phyloP scores from a whole-genome alignment of 2,329 filamentous ascomycete genomes.

The Fusarium clavum region DNA sequence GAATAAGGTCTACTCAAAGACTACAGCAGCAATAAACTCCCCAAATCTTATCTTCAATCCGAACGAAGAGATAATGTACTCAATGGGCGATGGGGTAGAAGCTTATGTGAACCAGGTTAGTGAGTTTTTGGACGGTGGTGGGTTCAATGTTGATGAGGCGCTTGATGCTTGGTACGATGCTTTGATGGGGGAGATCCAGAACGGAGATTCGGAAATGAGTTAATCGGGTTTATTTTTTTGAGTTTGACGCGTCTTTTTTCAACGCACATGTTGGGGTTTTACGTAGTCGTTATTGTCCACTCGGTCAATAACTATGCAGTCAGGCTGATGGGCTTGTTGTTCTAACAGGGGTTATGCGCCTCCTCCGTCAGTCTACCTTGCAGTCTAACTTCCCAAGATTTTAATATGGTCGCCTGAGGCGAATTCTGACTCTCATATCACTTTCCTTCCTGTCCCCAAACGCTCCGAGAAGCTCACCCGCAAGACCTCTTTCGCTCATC shows the following conservation, averaged over 20 bases:
- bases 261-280: no score
- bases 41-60: neutral
- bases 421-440: no score
- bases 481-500: no score
- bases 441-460: no score
- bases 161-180: constrained; percentile 15
- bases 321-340: neutral
- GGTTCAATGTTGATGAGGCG: constrained; percentile 7
- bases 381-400: no score
- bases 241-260: neutral
- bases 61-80: neutral
- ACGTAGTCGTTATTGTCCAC: neutral
- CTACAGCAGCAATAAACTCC: accelerated
- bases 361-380: neutral
- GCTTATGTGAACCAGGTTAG: constrained; percentile 4
- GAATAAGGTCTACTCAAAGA: neutral
- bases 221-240: no score
- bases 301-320: neutral
- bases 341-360: no score
- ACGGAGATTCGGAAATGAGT: no score
- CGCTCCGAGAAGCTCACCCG: no score
- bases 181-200: constrained; percentile 10
- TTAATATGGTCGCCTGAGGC: no score
- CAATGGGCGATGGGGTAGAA: neutral
- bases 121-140: constrained; percentile 1